Conservation (phyloP, 306 rosid species). For the Lathyrus oleraceus region DNA sequence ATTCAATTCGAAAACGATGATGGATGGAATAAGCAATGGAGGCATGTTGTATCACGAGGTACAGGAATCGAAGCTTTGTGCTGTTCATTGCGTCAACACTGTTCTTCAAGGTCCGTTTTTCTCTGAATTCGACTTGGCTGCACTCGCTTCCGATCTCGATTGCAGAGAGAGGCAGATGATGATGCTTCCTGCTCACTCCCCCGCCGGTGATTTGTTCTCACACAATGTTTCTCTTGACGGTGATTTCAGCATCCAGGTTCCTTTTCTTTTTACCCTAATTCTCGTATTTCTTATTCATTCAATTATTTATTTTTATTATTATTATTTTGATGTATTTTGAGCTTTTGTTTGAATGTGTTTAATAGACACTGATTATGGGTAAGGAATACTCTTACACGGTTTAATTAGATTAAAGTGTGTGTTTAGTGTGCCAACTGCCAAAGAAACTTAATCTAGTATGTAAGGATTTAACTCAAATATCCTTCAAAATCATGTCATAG, state of each 20-base stretch:
- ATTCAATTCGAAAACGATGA: conserved; percentile 21
- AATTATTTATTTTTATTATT: background rate
- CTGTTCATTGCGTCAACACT: conserved; percentile 93
- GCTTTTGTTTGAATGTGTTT: background rate
- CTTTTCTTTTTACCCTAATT: no score
- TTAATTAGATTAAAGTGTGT: background rate
- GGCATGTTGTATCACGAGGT: conserved; percentile 98
- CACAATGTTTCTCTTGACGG: conserved; percentile 95
- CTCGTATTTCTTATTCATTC: background rate
- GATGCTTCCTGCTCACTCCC: conserved; percentile 59
- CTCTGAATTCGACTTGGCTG: conserved; percentile 97
- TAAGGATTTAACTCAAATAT: background rate
- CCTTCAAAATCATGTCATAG: no score
- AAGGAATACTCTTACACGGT: background rate
- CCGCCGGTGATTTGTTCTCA: conserved; percentile 77
- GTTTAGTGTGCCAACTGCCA: background rate
- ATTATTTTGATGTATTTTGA: background rate
- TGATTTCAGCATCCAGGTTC: conserved; percentile 97
- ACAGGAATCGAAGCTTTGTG: conserved; percentile 96
- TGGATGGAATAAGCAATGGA: conserved; percentile 96
- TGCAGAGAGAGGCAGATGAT: conserved; percentile 83
- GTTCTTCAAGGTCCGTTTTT: conserved; percentile 92
- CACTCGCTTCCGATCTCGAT: conserved; percentile 93
- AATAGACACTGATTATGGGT: background rate
- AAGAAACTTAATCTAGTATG: background rate